Percentiles rank a stretch among this genome's conserved stretches.
Evolutionary conservation across 176 grass and related monocot genomes (phyloP).

Genomic region (Neostapfia colusana): DNA sequence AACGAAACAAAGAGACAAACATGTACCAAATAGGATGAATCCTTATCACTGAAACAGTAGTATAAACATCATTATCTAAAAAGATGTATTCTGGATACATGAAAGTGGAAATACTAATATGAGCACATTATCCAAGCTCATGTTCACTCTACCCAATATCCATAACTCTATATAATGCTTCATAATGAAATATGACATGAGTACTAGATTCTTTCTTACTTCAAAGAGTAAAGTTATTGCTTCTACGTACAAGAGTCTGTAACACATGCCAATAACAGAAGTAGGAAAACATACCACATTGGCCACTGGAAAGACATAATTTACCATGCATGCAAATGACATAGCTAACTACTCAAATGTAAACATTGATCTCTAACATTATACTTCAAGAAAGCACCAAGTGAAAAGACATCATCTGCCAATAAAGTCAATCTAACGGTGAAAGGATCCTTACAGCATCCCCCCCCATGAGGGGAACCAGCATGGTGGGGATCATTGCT

Average conservation of each 20-base stretch:
- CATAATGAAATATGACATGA: too few relatives aligned
- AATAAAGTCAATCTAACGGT: neutral
- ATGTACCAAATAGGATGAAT: neutral
- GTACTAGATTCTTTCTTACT: too few relatives aligned
- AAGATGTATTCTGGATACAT: neutral
- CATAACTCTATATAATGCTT: neutral
- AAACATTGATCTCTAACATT: neutral
- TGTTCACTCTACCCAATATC: neutral
- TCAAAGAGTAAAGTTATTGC: too few relatives aligned
- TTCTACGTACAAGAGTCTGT: too few relatives aligned
- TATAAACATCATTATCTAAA: slow-evolving; percentile 15
- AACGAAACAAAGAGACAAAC: slow-evolving; percentile 35
- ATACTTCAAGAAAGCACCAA: neutral
- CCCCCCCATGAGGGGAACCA: slow-evolving; percentile 83
- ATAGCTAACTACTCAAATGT: neutral
- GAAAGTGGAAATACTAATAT: neutral
- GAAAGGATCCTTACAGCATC: slow-evolving; percentile 53
- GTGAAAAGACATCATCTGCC: neutral
- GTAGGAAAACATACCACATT: neutral
- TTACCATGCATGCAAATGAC: neutral
- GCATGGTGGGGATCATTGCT: slow-evolving; percentile 78
- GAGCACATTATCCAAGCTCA: neutral
- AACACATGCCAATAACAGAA: neutral
- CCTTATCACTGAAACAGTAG: too few relatives aligned
- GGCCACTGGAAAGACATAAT: neutral